A percentile compares a stretch with the other conserved stretches of the same genome.
phyloP scores from a whole-genome alignment of 1,284 basidiomycete genomes.

The Apiotrichum veenhuisii region DNA sequence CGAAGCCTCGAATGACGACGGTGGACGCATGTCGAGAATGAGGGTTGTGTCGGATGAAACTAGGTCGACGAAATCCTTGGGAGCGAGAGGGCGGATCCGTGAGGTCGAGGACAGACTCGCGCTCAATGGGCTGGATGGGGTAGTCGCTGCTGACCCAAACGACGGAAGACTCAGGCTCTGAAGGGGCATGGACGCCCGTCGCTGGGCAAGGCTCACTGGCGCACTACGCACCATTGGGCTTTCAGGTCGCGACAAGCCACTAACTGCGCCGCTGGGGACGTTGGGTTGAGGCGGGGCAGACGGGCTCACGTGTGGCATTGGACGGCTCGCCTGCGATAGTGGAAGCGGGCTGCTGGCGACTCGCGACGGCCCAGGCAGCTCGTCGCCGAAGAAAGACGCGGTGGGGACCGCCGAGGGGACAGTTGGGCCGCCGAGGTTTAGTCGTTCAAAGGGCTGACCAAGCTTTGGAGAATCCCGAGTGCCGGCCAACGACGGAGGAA shows the following conservation, averaged over 20 bases:
- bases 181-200: conserved; percentile 5
- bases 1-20: conserved; percentile 64
- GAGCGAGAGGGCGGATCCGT: conserved; percentile 25
- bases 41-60: conserved; percentile 45
- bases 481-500: conserved; percentile 23
- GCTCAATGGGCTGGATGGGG: not conserved
- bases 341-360: not conserved
- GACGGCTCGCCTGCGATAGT: not conserved
- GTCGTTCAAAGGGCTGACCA: conserved; percentile 46
- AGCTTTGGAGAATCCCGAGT: conserved; percentile 39
- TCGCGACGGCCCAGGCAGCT: not conserved
- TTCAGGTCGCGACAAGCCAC: not conserved
- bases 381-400: not conserved
- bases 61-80: conserved; percentile 16
- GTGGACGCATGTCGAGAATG: conserved; percentile 82
- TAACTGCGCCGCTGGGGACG: not conserved
- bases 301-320: not conserved
- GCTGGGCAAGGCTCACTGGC: not conserved
- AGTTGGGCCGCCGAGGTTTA: conserved; percentile 37
- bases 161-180: not conserved
- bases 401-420: not conserved
- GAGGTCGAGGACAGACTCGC: not conserved
- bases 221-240: not conserved
- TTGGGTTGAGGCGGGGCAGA: not conserved
- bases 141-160: not conserved